Percentiles rank a stretch among this genome's conserved stretches.
Evolutionary conservation across 2,329 filamentous ascomycete genomes (phyloP).

Genomic region (Alternaria arborescens): DNA sequence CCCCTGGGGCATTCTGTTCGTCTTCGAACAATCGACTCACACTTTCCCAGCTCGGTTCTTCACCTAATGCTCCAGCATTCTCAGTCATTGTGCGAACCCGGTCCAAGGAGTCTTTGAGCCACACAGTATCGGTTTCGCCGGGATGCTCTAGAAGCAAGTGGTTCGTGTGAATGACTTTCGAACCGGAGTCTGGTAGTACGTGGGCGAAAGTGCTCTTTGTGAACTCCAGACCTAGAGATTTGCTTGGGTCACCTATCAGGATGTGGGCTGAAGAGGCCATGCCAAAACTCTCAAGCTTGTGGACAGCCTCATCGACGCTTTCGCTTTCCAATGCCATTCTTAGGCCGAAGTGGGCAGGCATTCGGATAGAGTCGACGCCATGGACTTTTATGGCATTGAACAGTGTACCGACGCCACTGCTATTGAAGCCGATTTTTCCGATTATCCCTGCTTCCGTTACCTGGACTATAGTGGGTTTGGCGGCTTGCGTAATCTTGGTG

Average conservation of each 20-base stretch:
- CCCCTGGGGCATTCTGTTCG: conserved; percentile 49
- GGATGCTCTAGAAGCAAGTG: conserved; percentile 54
- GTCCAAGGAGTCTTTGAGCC: conserved; percentile 53
- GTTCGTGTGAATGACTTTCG: conserved; percentile 55
- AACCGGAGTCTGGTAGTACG: conserved; percentile 41
- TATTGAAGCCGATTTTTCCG: conserved; percentile 73
- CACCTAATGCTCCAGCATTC: conserved; percentile 31
- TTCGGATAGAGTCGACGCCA: conserved; percentile 60
- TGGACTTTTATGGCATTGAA: conserved; percentile 69
- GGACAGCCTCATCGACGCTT: conserved; percentile 58
- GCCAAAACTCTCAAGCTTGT: conserved; percentile 55
- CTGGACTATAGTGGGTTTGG: conserved; percentile 61
- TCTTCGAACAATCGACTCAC: conserved; percentile 53
- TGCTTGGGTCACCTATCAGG: conserved; percentile 59
- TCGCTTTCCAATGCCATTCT: conserved; percentile 63
- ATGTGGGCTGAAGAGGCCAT: conserved; percentile 65
- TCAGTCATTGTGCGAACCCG: conserved; percentile 51
- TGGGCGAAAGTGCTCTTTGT: conserved; percentile 47
- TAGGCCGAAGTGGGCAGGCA: conserved; percentile 70
- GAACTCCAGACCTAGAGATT: conserved; percentile 61
- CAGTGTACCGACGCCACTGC: conserved; percentile 64
- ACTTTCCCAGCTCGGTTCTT: conserved; percentile 38
- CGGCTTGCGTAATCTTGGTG: conserved; percentile 55
- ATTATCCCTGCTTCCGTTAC: conserved; percentile 69
- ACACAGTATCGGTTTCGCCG: conserved; percentile 52